These are phyloP conservation scores for Ophiostoma angusticollis DNA, from an alignment of 2,329 filamentous ascomycete genomes.

Conservation along the genomic window DNA sequence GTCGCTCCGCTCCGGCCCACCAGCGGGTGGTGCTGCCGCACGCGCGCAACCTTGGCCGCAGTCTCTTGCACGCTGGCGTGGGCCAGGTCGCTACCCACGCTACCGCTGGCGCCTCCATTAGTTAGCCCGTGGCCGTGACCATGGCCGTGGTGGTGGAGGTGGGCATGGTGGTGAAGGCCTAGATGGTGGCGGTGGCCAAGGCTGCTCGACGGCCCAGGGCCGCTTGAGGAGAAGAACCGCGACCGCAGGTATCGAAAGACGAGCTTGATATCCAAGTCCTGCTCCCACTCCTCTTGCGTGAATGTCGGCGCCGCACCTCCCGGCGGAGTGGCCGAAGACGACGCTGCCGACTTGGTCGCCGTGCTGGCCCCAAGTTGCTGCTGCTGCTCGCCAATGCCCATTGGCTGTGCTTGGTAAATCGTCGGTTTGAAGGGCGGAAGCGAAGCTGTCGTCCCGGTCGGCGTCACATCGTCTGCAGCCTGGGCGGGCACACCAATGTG, in stretches of 20 bases:
- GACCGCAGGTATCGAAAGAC: constrained; percentile 79
- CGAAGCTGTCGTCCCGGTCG: constrained; percentile 19
- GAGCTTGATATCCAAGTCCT: constrained; percentile 78
- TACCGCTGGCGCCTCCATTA: too few relatives aligned
- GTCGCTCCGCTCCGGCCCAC: constrained; percentile 38
- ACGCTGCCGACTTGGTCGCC: not conserved
- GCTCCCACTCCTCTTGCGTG: constrained; percentile 80
- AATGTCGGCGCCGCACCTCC: constrained; percentile 23
- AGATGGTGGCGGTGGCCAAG: constrained; percentile 3
- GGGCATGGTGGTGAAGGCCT: not conserved
- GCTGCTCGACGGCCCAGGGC: constrained; percentile 18
- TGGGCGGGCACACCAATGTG: too few relatives aligned
- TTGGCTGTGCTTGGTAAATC: constrained; percentile 26
- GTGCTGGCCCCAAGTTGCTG: too few relatives aligned
- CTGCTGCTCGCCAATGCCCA: constrained; percentile 21
- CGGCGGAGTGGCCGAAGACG: not conserved
- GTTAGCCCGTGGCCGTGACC: not conserved
- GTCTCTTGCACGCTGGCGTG: constrained; percentile 45
- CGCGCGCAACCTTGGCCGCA: constrained; percentile 66
- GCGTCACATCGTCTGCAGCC: constrained; percentile 5
- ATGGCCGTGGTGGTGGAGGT: not conserved
- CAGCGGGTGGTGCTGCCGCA: constrained; percentile 80
- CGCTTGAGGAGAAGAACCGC: constrained; percentile 56
- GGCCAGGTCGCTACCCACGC: not conserved
- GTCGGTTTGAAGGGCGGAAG: constrained; percentile 38